Evolutionary conservation across 306 rosid species (phyloP).

Genomic region (Arachis stenosperma): DNA sequence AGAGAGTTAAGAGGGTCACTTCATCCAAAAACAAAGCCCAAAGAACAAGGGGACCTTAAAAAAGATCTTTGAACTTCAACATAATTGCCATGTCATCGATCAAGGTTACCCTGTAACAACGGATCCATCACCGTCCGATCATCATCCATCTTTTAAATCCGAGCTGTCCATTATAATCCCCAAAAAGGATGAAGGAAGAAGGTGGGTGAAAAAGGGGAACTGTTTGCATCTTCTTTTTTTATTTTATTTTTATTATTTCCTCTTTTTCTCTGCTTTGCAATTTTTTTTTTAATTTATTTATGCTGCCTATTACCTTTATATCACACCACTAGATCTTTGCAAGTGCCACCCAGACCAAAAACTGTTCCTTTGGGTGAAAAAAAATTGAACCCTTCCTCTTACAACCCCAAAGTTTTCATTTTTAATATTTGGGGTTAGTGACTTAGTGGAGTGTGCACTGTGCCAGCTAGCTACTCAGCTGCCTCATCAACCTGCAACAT

Average conservation of each 20-base stretch:
- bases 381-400: conserved; percentile 31
- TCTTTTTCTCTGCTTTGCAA: neutral
- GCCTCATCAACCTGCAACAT: conserved; percentile 37
- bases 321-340: conserved; percentile 34
- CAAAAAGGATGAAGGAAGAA: neutral
- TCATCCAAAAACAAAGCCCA: conserved; percentile 28
- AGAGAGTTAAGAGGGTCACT: neutral
- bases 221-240: neutral
- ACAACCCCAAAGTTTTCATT: neutral
- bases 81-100: conserved; percentile 47
- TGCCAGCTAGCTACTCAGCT: conserved; percentile 9
- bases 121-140: conserved; percentile 37
- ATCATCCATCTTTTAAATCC: conserved; percentile 35
- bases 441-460: neutral
- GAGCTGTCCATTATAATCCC: conserved; percentile 40
- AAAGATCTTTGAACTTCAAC: neutral
- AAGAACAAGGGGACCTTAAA: neutral
- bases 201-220: conserved; percentile 2
- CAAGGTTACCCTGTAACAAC: conserved; percentile 29
- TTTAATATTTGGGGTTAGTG: neutral
- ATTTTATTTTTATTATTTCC: neutral
- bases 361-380: conserved; percentile 21
- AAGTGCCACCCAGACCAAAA: conserved; percentile 45
- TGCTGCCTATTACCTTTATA: conserved; percentile 23
- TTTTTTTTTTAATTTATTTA: neutral